Percentiles rank a stretch among this genome's conserved stretches.
Conservation (phyloP, 1,284 basidiomycete species). For the Cryptococcus wingfieldii region DNA sequence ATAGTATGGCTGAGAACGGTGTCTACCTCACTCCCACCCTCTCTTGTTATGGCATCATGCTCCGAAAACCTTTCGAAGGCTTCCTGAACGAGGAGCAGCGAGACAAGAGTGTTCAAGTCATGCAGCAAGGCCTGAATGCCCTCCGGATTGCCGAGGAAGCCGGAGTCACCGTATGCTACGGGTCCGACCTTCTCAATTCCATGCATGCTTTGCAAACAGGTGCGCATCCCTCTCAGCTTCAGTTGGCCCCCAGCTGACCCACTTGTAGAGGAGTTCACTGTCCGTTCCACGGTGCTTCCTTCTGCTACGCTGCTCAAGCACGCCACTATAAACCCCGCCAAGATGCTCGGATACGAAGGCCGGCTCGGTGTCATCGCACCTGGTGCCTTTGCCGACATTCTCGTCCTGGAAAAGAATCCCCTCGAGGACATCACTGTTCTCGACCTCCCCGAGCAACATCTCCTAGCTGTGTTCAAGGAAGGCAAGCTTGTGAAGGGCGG, state of each 20-base stretch:
- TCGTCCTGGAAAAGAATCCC: conserved; percentile 52
- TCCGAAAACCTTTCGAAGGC: conserved; percentile 40
- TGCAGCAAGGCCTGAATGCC: conserved; percentile 18
- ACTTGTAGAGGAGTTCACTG: conserved; percentile 38
- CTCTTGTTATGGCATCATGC: conserved; percentile 52
- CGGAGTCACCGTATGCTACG: conserved; percentile 30
- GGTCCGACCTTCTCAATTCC: conserved; percentile 25
- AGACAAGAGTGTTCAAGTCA: conserved; percentile 25
- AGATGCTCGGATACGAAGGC: conserved; percentile 43
- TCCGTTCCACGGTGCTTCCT: conserved; percentile 49
- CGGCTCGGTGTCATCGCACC: conserved; percentile 48
- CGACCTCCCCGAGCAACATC: conserved; percentile 45
- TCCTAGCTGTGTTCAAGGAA: conserved; percentile 23
- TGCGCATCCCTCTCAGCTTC: not conserved
- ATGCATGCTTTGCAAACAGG: conserved; percentile 9
- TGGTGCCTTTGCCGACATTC: conserved; percentile 52
- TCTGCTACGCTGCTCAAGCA: conserved; percentile 50
- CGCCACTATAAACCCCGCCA: conserved; percentile 52
- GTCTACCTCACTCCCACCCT: conserved; percentile 53
- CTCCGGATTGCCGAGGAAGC: conserved; percentile 29
- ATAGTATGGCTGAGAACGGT: conserved; percentile 46
- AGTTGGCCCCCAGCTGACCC: not conserved
- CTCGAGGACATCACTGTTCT: conserved; percentile 52
- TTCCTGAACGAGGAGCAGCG: not conserved
- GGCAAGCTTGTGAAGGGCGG: conserved; percentile 10